These are phyloP conservation scores for Pythium dissotocum DNA, from an alignment of 352 stramenopile genomes.

Conservation along the genomic window DNA sequence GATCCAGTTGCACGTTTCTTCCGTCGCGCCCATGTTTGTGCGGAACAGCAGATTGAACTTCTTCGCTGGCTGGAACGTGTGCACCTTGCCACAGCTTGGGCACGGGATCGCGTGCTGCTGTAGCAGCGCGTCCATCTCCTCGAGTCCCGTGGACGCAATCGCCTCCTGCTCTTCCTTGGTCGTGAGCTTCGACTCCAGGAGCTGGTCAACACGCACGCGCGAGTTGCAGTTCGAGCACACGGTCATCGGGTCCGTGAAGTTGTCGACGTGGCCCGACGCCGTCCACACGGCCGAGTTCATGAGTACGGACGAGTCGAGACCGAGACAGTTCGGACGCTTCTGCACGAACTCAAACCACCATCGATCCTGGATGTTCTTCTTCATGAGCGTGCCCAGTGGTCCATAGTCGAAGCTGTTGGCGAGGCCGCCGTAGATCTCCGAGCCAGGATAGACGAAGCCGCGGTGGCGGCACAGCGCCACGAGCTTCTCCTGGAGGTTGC, in stretches of 20 bases:
- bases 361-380: conserved; percentile 97
- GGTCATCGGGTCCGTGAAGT: conserved; percentile 98
- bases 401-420: conserved; percentile 98
- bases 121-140: conserved; percentile 65
- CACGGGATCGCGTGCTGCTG: conserved; percentile 48
- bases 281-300: conserved; percentile 95
- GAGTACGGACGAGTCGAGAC: conserved; percentile 96
- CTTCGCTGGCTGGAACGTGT: conserved; percentile 78
- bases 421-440: conserved; percentile 97
- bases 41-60: conserved; percentile 99
- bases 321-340: conserved; percentile 92
- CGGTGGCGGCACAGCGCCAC: conserved; percentile 86
- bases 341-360: conserved; percentile 98
- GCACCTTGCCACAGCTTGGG: conserved; percentile 48
- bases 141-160: conserved; percentile 50
- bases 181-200: conserved; percentile 55
- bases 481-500: conserved; percentile 68
- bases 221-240: conserved; percentile 95
- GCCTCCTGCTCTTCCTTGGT: conserved; percentile 48
- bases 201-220: conserved; percentile 71
- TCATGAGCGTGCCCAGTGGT: conserved; percentile 93
- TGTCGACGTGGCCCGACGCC: conserved; percentile 95
- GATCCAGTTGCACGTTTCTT: conserved; percentile 86
- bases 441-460: conserved; percentile 94
- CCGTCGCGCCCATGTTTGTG: conserved; percentile 94